Conservation (phyloP, 768 basidiomycete species). For the Mycena metata region DNA sequence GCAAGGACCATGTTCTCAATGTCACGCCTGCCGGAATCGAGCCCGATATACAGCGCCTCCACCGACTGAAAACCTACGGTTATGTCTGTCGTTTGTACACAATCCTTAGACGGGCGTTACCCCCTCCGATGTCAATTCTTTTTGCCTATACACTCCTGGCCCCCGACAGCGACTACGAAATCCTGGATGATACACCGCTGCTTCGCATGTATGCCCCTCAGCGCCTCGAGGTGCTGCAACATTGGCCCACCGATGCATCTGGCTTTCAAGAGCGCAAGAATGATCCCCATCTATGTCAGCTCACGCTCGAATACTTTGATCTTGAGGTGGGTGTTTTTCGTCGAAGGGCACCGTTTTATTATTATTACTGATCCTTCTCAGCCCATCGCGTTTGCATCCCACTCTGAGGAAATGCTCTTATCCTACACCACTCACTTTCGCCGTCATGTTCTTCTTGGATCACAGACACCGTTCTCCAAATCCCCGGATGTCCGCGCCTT, state of each 20-base stretch:
- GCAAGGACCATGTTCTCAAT: neutral
- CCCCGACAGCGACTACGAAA: neutral
- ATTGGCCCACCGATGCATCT: neutral
- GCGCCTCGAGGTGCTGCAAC: neutral
- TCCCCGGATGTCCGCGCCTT: neutral
- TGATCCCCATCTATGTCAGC: neutral
- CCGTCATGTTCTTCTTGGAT: conserved; percentile 3
- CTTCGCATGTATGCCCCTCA: neutral
- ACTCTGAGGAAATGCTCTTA: neutral
- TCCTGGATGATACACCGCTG: neutral
- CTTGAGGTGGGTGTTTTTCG: no score
- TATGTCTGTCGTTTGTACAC: neutral
- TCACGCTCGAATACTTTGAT: no score
- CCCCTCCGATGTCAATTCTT: neutral
- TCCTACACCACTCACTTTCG: neutral
- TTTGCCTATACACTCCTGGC: neutral
- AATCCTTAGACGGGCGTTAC: neutral
- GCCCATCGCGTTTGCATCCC: neutral
- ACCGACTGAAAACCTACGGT: neutral
- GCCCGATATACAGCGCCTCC: neutral
- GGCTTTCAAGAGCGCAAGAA: neutral
- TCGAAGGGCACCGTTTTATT: no score
- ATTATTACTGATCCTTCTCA: neutral
- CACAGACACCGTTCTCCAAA: neutral
- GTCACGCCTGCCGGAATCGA: neutral